Evolutionary conservation across 2,329 filamentous ascomycete genomes (phyloP).

Genomic region (Sporothrix curviconia): DNA sequence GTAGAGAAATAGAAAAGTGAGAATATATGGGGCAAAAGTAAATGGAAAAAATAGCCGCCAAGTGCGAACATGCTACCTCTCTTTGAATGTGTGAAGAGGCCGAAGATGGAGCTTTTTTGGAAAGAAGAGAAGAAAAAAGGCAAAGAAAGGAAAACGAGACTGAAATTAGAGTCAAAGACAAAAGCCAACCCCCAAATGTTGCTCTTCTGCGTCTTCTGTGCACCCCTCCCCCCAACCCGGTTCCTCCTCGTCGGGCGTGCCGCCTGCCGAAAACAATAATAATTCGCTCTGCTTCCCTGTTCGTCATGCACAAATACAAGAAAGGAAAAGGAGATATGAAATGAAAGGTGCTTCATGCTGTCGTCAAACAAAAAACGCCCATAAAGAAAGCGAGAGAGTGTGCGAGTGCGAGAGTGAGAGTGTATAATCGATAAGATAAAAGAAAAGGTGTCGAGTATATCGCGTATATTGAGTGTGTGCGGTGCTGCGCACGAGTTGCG

Average conservation of each 20-base stretch:
- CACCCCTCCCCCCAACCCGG: background rate
- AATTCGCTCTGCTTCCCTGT: no score
- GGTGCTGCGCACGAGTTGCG: background rate
- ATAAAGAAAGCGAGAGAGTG: background rate
- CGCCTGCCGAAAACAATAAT: background rate
- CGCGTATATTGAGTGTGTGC: background rate
- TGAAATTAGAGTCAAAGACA: background rate
- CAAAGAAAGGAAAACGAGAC: background rate
- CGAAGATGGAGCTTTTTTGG: background rate
- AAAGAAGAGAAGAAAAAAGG: background rate
- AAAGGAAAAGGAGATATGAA: background rate
- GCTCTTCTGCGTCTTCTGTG: no score
- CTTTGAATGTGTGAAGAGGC: background rate
- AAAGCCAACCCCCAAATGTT: background rate
- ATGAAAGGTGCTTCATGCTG: slow-evolving; percentile 12
- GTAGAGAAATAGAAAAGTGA: background rate
- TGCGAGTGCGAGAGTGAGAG: background rate
- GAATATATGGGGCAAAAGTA: background rate
- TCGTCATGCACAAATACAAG: no score
- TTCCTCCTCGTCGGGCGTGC: background rate
- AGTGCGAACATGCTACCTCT: slow-evolving; percentile 1
- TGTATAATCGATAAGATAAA: background rate
- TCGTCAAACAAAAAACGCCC: slow-evolving; percentile 16
- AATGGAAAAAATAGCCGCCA: slow-evolving; percentile 2
- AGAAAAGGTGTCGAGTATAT: background rate